phyloP scores from a whole-genome alignment of 164 flowering plant genomes.

The Amborella trichopoda region DNA sequence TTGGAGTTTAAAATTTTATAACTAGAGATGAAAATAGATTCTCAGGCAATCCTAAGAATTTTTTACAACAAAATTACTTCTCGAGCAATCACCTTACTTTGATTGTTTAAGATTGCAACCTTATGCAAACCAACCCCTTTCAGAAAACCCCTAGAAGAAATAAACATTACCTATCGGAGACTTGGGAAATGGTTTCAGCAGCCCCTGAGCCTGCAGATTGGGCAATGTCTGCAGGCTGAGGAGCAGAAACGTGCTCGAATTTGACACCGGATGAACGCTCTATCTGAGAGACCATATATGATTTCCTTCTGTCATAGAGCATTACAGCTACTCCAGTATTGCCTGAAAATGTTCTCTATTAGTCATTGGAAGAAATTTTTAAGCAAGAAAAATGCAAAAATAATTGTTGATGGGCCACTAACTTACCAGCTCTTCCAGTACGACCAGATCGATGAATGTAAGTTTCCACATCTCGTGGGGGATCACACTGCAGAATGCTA shows the following conservation, averaged over 20 bases:
- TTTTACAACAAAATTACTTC: too few relatives aligned
- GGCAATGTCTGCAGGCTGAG: constrained; percentile 83
- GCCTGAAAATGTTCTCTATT: constrained; percentile 22
- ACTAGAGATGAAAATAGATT: too few relatives aligned
- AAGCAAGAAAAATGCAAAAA: neutral
- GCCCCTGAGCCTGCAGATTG: constrained; percentile 74
- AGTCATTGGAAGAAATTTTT: neutral
- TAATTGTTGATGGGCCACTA: neutral
- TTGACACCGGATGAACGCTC: constrained; percentile 91
- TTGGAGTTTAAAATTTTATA: too few relatives aligned
- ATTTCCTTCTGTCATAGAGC: constrained; percentile 82
- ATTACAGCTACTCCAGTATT: constrained; percentile 85
- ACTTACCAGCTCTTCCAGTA: constrained; percentile 87
- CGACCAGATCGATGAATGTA: constrained; percentile 98
- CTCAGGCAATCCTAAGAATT: too few relatives aligned
- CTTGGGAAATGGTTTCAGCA: constrained; percentile 43
- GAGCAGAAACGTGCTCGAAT: constrained; percentile 82
- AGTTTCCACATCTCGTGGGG: constrained; percentile 94
- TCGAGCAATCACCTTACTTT: too few relatives aligned
- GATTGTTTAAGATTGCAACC: too few relatives aligned
- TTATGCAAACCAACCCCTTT: too few relatives aligned
- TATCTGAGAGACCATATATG: constrained; percentile 45
- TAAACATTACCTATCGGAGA: constrained; percentile 64
- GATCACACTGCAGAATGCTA: constrained; percentile 58
- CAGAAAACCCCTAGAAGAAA: too few relatives aligned